phyloP scores from a whole-genome alignment of 305 asterid genomes.

The Withania somnifera region DNA sequence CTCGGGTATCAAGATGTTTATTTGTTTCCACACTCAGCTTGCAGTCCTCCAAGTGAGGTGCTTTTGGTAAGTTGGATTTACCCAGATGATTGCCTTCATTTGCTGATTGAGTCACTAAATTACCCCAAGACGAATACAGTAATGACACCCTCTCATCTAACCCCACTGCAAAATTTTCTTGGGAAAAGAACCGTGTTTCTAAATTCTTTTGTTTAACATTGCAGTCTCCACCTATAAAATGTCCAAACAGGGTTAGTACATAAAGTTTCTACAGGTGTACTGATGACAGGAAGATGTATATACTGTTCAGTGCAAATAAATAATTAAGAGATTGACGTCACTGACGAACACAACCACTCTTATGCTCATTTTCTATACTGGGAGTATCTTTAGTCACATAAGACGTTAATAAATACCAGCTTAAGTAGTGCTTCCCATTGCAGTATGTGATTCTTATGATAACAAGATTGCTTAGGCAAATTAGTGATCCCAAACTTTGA shows the following conservation, averaged over 20 bases:
- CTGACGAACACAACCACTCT: background rate
- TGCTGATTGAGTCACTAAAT: conserved; percentile 20
- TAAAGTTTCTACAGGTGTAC: background rate
- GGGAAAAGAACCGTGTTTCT: conserved; percentile 21
- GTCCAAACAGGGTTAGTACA: background rate
- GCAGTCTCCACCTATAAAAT: conserved; percentile 33
- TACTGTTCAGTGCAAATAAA: background rate
- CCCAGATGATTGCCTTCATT: conserved; percentile 11
- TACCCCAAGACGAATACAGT: conserved; percentile 53
- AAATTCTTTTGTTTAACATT: conserved; percentile 15
- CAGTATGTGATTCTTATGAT: background rate
- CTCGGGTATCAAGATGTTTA: conserved; percentile 42
- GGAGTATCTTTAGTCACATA: background rate
- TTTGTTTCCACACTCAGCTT: conserved; percentile 29
- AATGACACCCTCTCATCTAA: conserved; percentile 27
- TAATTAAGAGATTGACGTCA: background rate
- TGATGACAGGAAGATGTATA: background rate
- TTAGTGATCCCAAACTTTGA: background rate
- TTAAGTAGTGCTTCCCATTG: background rate
- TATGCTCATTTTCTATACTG: background rate
- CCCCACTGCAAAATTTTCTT: conserved; percentile 13
- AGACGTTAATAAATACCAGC: background rate
- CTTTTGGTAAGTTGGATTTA: conserved; percentile 25
- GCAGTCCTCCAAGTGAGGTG: conserved; percentile 90
- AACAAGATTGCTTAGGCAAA: background rate